These are phyloP conservation scores for Daldinia vernicosa DNA, from an alignment of 495 filamentous ascomycete genomes.

Conservation along the genomic window DNA sequence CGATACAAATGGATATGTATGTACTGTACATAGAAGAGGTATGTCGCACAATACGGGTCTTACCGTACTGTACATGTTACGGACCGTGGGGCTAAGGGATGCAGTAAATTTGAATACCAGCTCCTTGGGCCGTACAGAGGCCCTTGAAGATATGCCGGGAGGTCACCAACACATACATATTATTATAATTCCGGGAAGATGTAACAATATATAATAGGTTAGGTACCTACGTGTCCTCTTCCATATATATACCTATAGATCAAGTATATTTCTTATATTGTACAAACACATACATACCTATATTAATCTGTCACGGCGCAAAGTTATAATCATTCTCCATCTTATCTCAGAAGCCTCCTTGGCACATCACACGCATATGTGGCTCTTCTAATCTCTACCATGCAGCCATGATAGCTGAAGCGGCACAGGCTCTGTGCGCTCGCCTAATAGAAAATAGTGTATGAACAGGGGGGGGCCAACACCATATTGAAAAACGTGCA, in stretches of 20 bases:
- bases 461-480: neutral
- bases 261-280: too few species aligned
- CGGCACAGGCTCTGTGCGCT: neutral
- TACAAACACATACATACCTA: too few species aligned
- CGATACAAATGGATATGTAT: neutral
- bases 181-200: neutral
- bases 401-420: neutral
- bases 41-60: slow-evolving; percentile 1
- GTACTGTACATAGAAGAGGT: neutral
- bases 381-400: neutral
- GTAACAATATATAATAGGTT: too few species aligned
- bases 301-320: too few species aligned
- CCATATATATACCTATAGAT: neutral
- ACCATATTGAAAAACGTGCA: neutral
- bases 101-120: slow-evolving; percentile 10
- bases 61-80: slow-evolving; percentile 17
- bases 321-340: too few species aligned
- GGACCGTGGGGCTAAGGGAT: neutral
- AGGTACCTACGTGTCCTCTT: neutral
- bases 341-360: too few species aligned
- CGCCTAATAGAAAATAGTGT: neutral
- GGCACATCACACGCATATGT: too few species aligned
- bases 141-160: neutral
- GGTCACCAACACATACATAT: neutral
- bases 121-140: neutral